These are phyloP conservation scores for Mortierella hygrophila DNA, from an alignment of 192 early-diverging fungal genomes.

Conservation along the genomic window DNA sequence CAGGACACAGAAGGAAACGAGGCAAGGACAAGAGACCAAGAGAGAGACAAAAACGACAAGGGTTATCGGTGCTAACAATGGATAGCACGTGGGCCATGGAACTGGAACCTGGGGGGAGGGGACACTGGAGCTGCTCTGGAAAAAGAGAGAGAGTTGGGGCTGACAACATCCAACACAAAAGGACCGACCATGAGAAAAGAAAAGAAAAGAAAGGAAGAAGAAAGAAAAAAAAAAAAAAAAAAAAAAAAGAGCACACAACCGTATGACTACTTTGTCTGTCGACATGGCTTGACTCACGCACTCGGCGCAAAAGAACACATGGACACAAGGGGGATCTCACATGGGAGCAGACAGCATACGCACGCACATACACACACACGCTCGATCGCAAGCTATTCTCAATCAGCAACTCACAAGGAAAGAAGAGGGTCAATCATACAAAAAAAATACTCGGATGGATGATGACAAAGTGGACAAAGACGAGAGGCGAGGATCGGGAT, in stretches of 20 bases:
- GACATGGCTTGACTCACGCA: conserved; percentile 1
- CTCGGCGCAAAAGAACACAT: neutral
- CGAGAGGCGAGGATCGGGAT: neutral
- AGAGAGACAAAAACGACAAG: neutral
- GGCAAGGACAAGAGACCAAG: neutral
- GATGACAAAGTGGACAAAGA: neutral
- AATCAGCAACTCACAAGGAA: neutral
- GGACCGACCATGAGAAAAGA: too few relatives aligned
- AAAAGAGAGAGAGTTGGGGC: neutral
- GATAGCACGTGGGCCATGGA: neutral
- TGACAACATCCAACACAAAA: too few relatives aligned
- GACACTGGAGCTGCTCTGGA: neutral
- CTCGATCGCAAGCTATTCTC: neutral
- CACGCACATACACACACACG: neutral
- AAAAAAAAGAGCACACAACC: neutral
- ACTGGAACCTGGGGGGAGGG: neutral
- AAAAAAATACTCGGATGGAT: neutral
- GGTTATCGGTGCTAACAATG: neutral
- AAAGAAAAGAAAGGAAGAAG: neutral
- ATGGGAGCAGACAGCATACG: neutral
- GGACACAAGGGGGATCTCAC: neutral
- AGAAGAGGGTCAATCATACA: neutral
- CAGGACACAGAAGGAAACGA: neutral
- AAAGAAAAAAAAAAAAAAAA: too few relatives aligned
- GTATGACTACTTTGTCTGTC: neutral